Evolutionary conservation across 495 filamentous ascomycete genomes (phyloP), one percentile per base, ranked within the genome.

Genomic region (Xylaria grammica): DNA sequence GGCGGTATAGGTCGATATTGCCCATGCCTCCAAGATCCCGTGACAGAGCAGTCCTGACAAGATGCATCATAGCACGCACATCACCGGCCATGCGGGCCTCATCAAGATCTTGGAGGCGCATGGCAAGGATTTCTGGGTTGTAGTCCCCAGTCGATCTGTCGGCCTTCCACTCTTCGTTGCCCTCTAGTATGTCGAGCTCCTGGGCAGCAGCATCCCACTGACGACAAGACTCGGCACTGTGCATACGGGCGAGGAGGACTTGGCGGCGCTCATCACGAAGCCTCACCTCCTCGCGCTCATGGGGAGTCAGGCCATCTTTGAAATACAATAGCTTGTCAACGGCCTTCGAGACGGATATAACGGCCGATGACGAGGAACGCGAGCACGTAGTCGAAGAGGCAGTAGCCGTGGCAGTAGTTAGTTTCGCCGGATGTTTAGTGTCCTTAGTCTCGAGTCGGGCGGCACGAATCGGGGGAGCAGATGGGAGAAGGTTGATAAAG

Each of bases 11-110:
- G 48, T 86, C 84, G 10, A 89, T 82, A 73, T 93, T 90, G 54
- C 89, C 91, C 90, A 97, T 97, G 65, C 88, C 90, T 11, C 92
- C 94, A 36, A 97, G 71, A 67, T 92, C 87, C 32, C 94, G 89
- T 34, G 89, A 91, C 57, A 97, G 73, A 5, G 90, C 81, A 0
- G 94, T 97, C 42, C 94, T 88, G 38, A 97, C 81, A 29, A 94
- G 81, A 66, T 91, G 90, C 62, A 95, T 78, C 91, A 97, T 94
- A 32, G 63, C 60, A 30, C 65, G 65, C 62, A 91, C 84, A 78
- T 97, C 93, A 67, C 88, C 87, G 69, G 81, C 89, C 26, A 82
- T 81, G 17, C 91, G 86, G 38, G 92, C 93, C 22, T 90, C 84
- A 54, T 96, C 88, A 53, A 97, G 81, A 65, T 92, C 86, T 60